Conservation (phyloP, 768 basidiomycete species). For the Pluteus cervinus region DNA sequence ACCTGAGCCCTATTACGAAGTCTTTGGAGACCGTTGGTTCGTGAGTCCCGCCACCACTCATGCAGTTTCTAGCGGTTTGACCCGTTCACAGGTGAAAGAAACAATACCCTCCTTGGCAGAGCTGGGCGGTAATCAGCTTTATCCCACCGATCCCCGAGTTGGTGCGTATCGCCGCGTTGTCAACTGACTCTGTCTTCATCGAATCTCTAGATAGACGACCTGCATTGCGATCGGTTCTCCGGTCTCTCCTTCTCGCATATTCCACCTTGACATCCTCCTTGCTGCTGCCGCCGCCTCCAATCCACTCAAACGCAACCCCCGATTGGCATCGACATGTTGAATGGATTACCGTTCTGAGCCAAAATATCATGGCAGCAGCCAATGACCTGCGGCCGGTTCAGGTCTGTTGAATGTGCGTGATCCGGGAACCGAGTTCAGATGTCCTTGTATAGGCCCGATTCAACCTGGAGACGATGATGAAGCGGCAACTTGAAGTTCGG, state of each 20-base stretch:
- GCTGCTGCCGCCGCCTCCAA: conserved; percentile 56
- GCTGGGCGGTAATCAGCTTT: conserved; percentile 74
- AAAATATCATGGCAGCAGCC: conserved; percentile 86
- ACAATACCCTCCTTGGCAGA: conserved; percentile 78
- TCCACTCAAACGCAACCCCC: conserved; percentile 39
- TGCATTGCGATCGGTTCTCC: conserved; percentile 64
- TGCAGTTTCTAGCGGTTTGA: conserved; percentile 8
- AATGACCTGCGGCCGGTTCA: conserved; percentile 89
- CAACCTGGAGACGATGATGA: conserved; percentile 80
- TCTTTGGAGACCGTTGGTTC: conserved; percentile 89
- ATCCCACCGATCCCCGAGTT: conserved; percentile 62
- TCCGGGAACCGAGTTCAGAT: conserved; percentile 2
- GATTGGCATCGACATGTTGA: conserved; percentile 75
- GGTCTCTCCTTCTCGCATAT: conserved; percentile 75
- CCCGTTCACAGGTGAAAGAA: conserved; percentile 62
- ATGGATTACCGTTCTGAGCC: conserved; percentile 75
- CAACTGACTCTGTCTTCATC: not conserved
- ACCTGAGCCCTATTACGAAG: conserved; percentile 62
- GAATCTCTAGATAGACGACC: conserved; percentile 61
- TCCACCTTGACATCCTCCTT: conserved; percentile 67
- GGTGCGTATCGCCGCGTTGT: conserved; percentile 34
- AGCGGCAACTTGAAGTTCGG: conserved; percentile 67
- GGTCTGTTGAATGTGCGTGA: conserved; percentile 29
- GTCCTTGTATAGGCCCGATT: conserved; percentile 54
- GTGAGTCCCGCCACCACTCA: conserved; percentile 43